Conservation (phyloP, 495 filamentous ascomycete species). For the Halenospora varia region DNA sequence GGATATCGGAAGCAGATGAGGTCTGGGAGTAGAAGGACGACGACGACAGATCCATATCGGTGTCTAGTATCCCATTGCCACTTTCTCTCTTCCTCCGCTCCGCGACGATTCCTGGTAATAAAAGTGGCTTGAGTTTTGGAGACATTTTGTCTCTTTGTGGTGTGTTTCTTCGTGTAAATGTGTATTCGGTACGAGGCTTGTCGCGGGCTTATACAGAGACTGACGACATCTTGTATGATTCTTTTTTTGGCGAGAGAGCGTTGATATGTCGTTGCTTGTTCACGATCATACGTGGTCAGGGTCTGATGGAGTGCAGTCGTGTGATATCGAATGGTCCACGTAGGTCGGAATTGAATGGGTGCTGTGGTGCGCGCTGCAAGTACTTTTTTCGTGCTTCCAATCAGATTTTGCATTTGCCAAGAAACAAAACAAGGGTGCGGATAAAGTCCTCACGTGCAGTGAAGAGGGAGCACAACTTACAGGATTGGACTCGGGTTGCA, state of each 20-base stretch:
- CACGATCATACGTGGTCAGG: conserved; percentile 22
- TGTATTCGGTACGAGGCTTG: neutral
- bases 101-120: conserved; percentile 48
- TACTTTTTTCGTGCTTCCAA: conserved; percentile 11
- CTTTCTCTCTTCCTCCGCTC: conserved; percentile 42
- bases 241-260: conserved; percentile 4
- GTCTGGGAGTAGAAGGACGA: conserved; percentile 24
- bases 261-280: neutral
- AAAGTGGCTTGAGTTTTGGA: conserved; percentile 44
- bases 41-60: conserved; percentile 21
- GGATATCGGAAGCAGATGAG: conserved; percentile 54
- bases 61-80: conserved; percentile 15
- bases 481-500: too few species aligned
- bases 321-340: conserved; percentile 19
- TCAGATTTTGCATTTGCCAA: too few species aligned
- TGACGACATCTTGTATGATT: conserved; percentile 21
- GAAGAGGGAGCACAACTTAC: too few species aligned
- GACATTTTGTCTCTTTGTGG: conserved; percentile 37
- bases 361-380: too few species aligned
- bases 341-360: too few species aligned
- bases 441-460: too few species aligned
- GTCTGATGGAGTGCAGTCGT: conserved; percentile 10
- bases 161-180: conserved; percentile 10
- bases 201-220: conserved; percentile 18
- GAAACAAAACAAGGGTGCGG: too few species aligned